Percentiles rank a stretch among this genome's conserved stretches.
phyloP scores from a whole-genome alignment of 345 rosid species.

The Stellera chamaejasme region DNA sequence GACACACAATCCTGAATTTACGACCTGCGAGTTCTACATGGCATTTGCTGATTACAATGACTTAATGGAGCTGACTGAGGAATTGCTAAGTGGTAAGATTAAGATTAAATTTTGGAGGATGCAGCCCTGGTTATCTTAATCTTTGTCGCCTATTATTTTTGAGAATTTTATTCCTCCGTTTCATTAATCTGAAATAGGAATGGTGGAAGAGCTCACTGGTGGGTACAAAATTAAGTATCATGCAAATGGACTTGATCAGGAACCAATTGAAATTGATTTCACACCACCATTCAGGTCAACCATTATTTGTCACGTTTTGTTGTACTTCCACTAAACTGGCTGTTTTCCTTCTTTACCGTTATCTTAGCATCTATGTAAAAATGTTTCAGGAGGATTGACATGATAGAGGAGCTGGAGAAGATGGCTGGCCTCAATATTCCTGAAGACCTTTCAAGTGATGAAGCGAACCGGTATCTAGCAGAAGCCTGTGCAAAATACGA shows the following conservation, averaged over 20 bases:
- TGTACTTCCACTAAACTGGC: background rate
- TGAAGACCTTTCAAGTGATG: constrained; percentile 72
- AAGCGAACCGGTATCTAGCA: constrained; percentile 63
- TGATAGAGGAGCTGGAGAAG: constrained; percentile 87
- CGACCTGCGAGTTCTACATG: constrained; percentile 98
- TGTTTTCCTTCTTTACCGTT: background rate
- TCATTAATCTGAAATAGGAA: constrained; percentile 33
- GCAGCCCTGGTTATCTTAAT: background rate
- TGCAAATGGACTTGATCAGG: constrained; percentile 75
- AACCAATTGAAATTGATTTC: constrained; percentile 91
- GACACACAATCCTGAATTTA: constrained; percentile 98
- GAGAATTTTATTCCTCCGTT: background rate
- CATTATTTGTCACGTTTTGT: background rate
- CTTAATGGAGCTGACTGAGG: constrained; percentile 83
- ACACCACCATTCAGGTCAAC: constrained; percentile 91
- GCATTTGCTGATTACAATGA: constrained; percentile 97
- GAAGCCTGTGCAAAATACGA: constrained; percentile 72
- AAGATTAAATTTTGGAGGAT: background rate
- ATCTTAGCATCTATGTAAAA: too few relatives aligned
- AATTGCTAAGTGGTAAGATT: constrained; percentile 72
- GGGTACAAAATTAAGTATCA: constrained; percentile 85
- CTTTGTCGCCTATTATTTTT: background rate
- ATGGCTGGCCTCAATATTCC: constrained; percentile 84
- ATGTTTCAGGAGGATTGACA: constrained; percentile 65
- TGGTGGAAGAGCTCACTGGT: constrained; percentile 88